Evolutionary conservation across 176 grass and related monocot genomes (phyloP).

Genomic region (Alloteropsis semialata): DNA sequence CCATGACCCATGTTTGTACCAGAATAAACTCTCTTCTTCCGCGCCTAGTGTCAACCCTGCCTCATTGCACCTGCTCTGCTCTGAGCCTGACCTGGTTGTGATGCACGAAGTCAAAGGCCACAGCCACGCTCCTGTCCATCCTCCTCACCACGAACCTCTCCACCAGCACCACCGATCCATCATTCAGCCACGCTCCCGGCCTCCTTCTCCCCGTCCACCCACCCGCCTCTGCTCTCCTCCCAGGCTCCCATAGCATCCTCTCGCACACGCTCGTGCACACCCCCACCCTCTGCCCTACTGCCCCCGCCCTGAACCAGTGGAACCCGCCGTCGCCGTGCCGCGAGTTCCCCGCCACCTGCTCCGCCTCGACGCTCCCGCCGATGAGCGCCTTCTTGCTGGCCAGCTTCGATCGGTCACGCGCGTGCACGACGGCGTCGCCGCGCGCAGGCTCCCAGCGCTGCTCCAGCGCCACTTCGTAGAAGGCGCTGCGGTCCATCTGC

Average conservation of each 20-base stretch:
- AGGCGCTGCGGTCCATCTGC: constrained; percentile 41
- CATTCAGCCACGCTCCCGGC: neutral
- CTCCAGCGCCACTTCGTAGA: constrained; percentile 56
- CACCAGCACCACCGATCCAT: neutral
- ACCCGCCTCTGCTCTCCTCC: constrained; percentile 41
- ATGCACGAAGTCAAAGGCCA: constrained; percentile 42
- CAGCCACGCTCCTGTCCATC: constrained; percentile 25
- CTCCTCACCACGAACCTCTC: constrained; percentile 44
- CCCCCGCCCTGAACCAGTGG: constrained; percentile 42
- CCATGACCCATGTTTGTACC: no score
- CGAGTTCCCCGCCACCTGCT: neutral
- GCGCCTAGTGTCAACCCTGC: no score
- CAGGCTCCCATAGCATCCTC: constrained; percentile 38
- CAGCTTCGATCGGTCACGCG: neutral
- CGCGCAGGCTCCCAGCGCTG: constrained; percentile 42
- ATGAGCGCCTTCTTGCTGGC: constrained; percentile 30
- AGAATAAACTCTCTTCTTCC: no score
- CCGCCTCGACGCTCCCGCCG: neutral
- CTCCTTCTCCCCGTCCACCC: constrained; percentile 27
- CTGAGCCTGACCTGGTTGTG: constrained; percentile 8
- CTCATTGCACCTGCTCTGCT: neutral
- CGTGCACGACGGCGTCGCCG: neutral
- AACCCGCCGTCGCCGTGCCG: constrained; percentile 23
- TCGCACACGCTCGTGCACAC: constrained; percentile 43
- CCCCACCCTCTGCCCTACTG: neutral